phyloP scores from a whole-genome alignment of 768 basidiomycete species.

The Ramaria sp. region DNA sequence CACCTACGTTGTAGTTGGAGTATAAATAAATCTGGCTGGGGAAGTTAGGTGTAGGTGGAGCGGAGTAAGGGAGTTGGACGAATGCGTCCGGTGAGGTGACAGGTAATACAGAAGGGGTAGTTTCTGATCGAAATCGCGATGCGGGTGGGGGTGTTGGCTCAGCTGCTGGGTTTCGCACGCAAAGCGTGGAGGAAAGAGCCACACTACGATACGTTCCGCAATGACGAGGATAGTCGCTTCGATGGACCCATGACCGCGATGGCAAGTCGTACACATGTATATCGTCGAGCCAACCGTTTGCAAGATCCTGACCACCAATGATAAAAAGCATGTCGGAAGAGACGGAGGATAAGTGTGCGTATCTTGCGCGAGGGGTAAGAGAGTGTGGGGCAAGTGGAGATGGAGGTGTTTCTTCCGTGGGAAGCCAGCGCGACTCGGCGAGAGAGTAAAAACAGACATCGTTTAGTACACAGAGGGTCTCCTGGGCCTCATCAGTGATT shows the following conservation, averaged over 20 bases:
- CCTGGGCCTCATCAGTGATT: slow-evolving; percentile 55
- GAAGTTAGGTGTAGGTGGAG: slow-evolving; percentile 55
- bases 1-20: slow-evolving; percentile 87
- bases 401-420: slow-evolving; percentile 17
- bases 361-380: slow-evolving; percentile 71
- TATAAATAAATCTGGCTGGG: slow-evolving; percentile 86
- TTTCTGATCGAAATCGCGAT: slow-evolving; percentile 28
- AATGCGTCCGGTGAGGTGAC: slow-evolving; percentile 30
- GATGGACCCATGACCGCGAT: slow-evolving; percentile 64
- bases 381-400: slow-evolving; percentile 25
- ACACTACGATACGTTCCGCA: slow-evolving; percentile 95
- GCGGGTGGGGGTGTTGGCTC: slow-evolving; percentile 28
- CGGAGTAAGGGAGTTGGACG: slow-evolving; percentile 68
- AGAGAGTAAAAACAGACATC: slow-evolving; percentile 90
- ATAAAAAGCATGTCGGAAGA: slow-evolving; percentile 78
- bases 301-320: slow-evolving; percentile 91
- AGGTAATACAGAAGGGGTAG: slow-evolving; percentile 33
- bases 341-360: slow-evolving; percentile 88
- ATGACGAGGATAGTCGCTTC: slow-evolving; percentile 78
- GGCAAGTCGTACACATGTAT: slow-evolving; percentile 81
- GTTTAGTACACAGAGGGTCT: slow-evolving; percentile 83
- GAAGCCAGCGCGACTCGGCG: slow-evolving; percentile 57
- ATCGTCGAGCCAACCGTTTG: slow-evolving; percentile 89
- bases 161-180: slow-evolving; percentile 56
- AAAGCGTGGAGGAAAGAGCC: slow-evolving; percentile 61